Conservation (phyloP, 1,139 yeast genomes). For the Saccharomyces uvarum region DNA sequence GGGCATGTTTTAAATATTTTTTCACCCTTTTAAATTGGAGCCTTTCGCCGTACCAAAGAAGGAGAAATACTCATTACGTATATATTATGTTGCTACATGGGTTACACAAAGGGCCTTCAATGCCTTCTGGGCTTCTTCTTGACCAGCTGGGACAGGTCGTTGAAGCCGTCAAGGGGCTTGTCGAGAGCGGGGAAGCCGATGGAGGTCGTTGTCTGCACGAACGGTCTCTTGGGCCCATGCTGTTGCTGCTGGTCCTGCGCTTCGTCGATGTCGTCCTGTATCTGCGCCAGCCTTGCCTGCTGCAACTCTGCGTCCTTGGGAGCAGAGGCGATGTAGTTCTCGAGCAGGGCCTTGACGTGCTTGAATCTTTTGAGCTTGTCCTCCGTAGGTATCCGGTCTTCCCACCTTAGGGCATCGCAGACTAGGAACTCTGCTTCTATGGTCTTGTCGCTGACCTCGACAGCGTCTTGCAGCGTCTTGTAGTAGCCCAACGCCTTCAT, state of each 20-base stretch:
- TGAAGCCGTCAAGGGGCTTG: slow-evolving; percentile 33
- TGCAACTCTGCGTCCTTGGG: background rate
- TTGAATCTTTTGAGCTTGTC: background rate
- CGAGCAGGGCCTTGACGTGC: slow-evolving; percentile 32
- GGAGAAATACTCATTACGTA: background rate
- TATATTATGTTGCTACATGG: slow-evolving; percentile 1
- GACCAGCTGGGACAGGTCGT: slow-evolving; percentile 51
- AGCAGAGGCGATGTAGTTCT: slow-evolving; percentile 42
- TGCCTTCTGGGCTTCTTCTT: slow-evolving; percentile 41
- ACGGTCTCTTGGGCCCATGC: slow-evolving; percentile 2
- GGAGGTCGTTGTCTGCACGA: slow-evolving; percentile 10
- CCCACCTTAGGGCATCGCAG: background rate
- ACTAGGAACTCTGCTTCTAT: background rate
- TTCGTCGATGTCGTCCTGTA: slow-evolving; percentile 2
- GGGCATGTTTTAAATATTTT: background rate
- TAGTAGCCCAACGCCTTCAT: slow-evolving; percentile 29
- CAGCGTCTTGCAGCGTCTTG: slow-evolving; percentile 9
- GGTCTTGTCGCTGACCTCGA: background rate
- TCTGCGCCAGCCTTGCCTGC: slow-evolving; percentile 3
- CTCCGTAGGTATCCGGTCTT: background rate
- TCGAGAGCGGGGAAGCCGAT: slow-evolving; percentile 38
- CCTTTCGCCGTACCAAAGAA: background rate
- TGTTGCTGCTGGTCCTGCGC: background rate
- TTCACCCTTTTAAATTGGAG: background rate
- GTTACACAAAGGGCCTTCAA: slow-evolving; percentile 1